phyloP scores from a whole-genome alignment of 768 basidiomycete genomes.

The Tricholoma saponaceum region DNA sequence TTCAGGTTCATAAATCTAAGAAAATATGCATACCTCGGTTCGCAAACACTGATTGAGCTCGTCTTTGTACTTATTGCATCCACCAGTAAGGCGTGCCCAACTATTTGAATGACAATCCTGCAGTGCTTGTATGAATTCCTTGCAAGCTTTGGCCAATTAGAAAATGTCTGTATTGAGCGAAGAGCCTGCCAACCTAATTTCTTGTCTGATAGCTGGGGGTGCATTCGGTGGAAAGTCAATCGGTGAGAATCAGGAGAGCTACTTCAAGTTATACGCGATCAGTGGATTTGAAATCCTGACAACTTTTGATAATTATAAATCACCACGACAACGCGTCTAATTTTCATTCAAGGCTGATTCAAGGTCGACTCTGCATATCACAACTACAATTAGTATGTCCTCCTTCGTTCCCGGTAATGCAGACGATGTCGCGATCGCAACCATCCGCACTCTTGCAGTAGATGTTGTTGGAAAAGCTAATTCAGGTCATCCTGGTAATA shows the following conservation, averaged over 20 bases:
- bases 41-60: conserved; percentile 68
- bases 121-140: conserved; percentile 74
- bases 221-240: conserved; percentile 43
- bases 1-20: background rate
- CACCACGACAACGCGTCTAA: background rate
- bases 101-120: conserved; percentile 61
- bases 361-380: too few relatives aligned
- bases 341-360: background rate
- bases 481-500: conserved; percentile 84
- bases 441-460: conserved; percentile 73
- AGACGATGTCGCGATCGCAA: conserved; percentile 62
- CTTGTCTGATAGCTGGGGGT: conserved; percentile 69
- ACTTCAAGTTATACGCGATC: too few relatives aligned
- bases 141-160: conserved; percentile 47
- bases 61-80: conserved; percentile 66
- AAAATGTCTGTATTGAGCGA: conserved; percentile 1
- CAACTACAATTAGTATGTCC: conserved; percentile 36
- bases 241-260: too few relatives aligned
- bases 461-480: conserved; percentile 84
- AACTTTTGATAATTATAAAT: too few relatives aligned
- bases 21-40: conserved; percentile 49
- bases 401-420: conserved; percentile 33
- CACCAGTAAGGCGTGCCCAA: conserved; percentile 65
- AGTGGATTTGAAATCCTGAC: too few relatives aligned
- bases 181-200: conserved; percentile 39